Evolutionary conservation across 2,329 filamentous ascomycete genomes (phyloP), one percentile per base, ranked within the genome.

Genomic region (Juglanconis sp.): DNA sequence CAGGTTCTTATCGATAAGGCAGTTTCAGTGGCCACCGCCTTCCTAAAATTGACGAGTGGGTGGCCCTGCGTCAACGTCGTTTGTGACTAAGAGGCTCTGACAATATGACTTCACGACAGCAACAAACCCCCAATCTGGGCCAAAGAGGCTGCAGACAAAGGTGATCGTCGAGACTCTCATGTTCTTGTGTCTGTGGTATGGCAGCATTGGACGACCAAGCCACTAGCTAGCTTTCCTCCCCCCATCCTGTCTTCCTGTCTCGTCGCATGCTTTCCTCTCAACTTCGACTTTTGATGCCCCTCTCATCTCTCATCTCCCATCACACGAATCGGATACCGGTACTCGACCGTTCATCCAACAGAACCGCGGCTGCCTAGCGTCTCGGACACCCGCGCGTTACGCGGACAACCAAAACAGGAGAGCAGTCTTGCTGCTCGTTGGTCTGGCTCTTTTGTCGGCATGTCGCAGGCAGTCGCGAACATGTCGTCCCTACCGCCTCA

Each of bases 401-500:
- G 24, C 24, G 24, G 24, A 24, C 24, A 24, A 24, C 24, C 24
- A 24, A 24, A 24, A 24, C 2, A 24, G 24, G 6, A 44, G 8
- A 7, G 3, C 8, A 11, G 8, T 15, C 17, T 47, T 13, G 13
- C 44, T 17, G 7, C 44, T 6, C 15, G 17, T 2, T 15, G 24
- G 2, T 17, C 13, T 30, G 15, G 30, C 30, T 13, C 31, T 13
- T 34, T 38, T 7, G 44, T n/a, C 36, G n/a, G 38, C 10, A 11
- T 17, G 40, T 13, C 24, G 8, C 34, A 42, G 38, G 47, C 36
- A 13, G 38, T 35, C 31, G 5, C 36, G 38, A 61, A 17, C 61
- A 69, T 69, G 66, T 38, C 59, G 24, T 58, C 61, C n/a, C 40
- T 61, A 51, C 61, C 61, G 56, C 65, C 74, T 53, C 69, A 70